Percentiles rank a stretch among this genome's conserved stretches.
These are phyloP conservation scores for Lichenothelia convexa DNA, from an alignment of 495 filamentous ascomycete species.

Conservation along the genomic window DNA sequence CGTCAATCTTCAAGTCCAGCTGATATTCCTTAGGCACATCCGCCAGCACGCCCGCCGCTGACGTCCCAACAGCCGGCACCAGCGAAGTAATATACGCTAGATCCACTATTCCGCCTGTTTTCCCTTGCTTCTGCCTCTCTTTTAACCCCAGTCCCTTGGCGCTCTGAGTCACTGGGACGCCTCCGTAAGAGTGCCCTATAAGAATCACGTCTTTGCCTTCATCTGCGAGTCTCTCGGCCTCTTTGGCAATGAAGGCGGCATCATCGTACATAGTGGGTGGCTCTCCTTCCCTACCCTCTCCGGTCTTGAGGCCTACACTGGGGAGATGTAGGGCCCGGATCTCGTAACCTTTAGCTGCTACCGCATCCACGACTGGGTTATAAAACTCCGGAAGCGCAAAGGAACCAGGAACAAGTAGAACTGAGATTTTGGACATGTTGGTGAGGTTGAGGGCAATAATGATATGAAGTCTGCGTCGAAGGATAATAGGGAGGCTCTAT, in stretches of 20 bases:
- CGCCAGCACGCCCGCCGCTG: neutral
- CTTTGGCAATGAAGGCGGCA: neutral
- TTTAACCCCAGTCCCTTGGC: conserved; percentile 4
- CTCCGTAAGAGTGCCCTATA: conserved; percentile 6
- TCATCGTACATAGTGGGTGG: conserved; percentile 3
- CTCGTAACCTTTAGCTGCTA: neutral
- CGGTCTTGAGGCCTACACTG: neutral
- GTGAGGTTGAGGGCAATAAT: no score
- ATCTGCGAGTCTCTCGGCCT: conserved; percentile 4
- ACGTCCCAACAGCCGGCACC: conserved; percentile 3
- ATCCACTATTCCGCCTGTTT: conserved; percentile 3
- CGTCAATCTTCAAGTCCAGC: neutral
- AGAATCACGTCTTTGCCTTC: conserved; percentile 8
- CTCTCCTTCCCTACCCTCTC: neutral
- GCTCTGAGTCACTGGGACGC: conserved; percentile 1
- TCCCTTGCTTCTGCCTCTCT: conserved; percentile 4
- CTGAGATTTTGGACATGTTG: neutral
- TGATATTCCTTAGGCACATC: neutral
- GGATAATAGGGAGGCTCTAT: no score
- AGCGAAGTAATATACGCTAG: conserved; percentile 4
- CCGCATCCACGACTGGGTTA: neutral
- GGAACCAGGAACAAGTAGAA: conserved; percentile 1
- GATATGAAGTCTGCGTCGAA: no score
- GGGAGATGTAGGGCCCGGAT: conserved; percentile 1
- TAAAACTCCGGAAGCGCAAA: neutral